A percentile compares a stretch with the other conserved stretches of the same genome.
These are phyloP conservation scores for Cetraspora pellucida DNA, from an alignment of 192 early-diverging fungal species.

Conservation along the genomic window DNA sequence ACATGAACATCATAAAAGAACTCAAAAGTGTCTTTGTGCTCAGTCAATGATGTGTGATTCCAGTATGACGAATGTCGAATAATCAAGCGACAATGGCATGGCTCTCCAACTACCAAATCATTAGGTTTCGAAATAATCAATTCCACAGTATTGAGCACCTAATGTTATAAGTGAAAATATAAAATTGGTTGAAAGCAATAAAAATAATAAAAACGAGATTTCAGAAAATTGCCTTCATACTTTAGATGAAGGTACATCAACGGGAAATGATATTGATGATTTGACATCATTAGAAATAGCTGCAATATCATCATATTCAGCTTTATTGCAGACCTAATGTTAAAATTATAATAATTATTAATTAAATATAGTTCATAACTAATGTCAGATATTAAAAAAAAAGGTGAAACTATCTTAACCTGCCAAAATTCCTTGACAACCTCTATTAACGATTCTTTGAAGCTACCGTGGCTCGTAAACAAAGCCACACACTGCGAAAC, in stretches of 20 bases:
- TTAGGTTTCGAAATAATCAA: constrained; percentile 44
- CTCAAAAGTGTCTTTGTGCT: constrained; percentile 41
- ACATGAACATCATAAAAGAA: constrained; percentile 64
- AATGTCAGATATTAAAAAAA: background rate
- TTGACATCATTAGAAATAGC: constrained; percentile 1
- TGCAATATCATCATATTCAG: background rate
- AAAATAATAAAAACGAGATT: background rate
- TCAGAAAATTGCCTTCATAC: constrained; percentile 33
- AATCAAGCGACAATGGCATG: constrained; percentile 55
- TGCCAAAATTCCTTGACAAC: constrained; percentile 60
- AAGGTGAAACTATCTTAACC: constrained; percentile 32
- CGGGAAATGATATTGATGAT: constrained; percentile 41
- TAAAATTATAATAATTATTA: background rate
- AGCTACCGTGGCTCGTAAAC: constrained; percentile 52
- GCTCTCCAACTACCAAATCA: constrained; percentile 55
- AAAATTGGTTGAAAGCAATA: background rate
- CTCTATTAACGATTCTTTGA: constrained; percentile 51
- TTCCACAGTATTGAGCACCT: constrained; percentile 59
- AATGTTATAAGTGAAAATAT: constrained; percentile 16
- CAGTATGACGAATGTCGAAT: constrained; percentile 60
- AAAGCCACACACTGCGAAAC: constrained; percentile 47
- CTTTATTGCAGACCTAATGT: constrained; percentile 1
- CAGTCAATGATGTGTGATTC: constrained; percentile 36
- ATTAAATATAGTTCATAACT: background rate
- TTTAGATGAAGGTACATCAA: constrained; percentile 49